Base-by-base conservation (phyloP, 2,329 filamentous ascomycete genomes). In the Colletotrichum simmondsii region DNA sequence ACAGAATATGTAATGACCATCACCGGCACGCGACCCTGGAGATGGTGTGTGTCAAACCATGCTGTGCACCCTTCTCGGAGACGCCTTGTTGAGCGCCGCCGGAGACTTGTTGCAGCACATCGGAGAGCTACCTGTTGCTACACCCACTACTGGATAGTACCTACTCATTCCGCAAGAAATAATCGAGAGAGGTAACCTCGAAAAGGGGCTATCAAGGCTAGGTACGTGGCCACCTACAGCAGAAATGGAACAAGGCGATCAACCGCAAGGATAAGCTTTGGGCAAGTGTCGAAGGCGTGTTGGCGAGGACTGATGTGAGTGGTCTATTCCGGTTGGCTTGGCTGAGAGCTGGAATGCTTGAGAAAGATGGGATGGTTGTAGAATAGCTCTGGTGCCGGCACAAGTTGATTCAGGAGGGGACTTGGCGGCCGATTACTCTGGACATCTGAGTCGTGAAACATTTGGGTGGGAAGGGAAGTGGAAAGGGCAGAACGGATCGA, bases 291-390 rank as follows among this genome's bases (percentile, higher is more conserved):
- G 65, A 72, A 72, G 59, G 70, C 65, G 70, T 72, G 70, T 65
- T 59, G 54, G 52, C 70, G 70, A 72, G 66, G 54, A 32, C 60
- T 46, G 24, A 53, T 65, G 42, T 70, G 59, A 72, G 59, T 72
- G 70, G 70, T 64, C 66, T 60, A 49, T 65, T 22, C 35, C 16
- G n/a, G 35, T 53, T 53, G 46, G 60, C 70, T 65, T 70, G 70
- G 70, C 66, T 70, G 59, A 46, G 37, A 68, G 70, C 66, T 65
- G 66, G 70, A 72, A 70, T 70, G 66, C 70, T 42, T 70, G 66
- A 60, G 60, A 72, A 49, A 70, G 66, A 56, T 70, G 66, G 63
- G 70, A 65, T 46, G 70, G 70, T 24, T 59, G 22, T 53, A 60
- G 37, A 52, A 60, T 37, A 60, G 52, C 60, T 32, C 42, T n/a